These are phyloP conservation scores for Rhipidocladum racemiflorum DNA, from an alignment of 176 grass and related monocot genomes.

Conservation along the genomic window DNA sequence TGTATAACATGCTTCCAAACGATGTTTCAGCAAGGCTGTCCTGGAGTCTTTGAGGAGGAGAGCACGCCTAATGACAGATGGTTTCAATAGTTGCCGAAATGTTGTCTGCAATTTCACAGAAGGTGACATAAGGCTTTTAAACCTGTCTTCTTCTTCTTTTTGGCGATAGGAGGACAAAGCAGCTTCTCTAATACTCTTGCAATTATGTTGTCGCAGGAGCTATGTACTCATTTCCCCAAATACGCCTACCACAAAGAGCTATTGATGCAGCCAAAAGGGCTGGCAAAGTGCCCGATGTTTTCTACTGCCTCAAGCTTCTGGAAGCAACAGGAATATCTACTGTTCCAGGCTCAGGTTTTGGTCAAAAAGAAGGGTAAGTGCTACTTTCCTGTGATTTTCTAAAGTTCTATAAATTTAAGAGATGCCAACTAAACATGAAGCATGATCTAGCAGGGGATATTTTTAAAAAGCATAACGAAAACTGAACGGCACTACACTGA, in stretches of 20 bases:
- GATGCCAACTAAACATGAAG: neutral
- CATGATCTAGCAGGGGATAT: neutral
- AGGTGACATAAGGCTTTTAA: constrained; percentile 43
- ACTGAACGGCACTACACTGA: neutral
- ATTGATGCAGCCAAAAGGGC: constrained; percentile 78
- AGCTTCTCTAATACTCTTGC: neutral
- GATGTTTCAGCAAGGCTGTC: constrained; percentile 68
- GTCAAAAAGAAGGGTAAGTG: constrained; percentile 94
- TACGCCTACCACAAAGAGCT: constrained; percentile 75
- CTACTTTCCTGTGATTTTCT: neutral
- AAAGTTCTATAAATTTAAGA: neutral
- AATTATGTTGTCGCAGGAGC: constrained; percentile 61
- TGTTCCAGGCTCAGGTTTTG: constrained; percentile 96
- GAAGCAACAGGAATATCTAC: constrained; percentile 98
- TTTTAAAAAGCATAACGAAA: neutral
- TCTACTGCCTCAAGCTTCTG: constrained; percentile 93
- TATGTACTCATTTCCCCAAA: constrained; percentile 99
- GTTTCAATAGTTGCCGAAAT: constrained; percentile 98
- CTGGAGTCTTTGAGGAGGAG: constrained; percentile 82
- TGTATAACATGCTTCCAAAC: constrained; percentile 37
- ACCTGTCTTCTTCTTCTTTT: neutral
- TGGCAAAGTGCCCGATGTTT: constrained; percentile 86
- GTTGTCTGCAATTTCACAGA: constrained; percentile 98
- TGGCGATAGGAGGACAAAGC: neutral
- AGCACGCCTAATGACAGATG: constrained; percentile 93